phyloP scores from a whole-genome alignment of 176 grass and related monocot genomes.

The Canna indica region DNA sequence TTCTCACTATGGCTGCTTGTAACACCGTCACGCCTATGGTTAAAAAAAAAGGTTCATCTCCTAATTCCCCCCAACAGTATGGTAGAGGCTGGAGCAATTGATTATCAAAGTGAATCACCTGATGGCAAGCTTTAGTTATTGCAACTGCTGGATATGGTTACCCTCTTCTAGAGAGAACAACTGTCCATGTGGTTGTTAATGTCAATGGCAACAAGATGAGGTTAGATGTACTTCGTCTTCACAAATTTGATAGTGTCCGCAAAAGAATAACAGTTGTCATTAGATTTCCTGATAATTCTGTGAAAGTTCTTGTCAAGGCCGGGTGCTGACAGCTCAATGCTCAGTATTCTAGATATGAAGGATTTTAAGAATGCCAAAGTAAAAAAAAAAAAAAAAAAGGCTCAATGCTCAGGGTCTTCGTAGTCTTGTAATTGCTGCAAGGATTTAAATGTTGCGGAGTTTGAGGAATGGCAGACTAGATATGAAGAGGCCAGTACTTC shows the following conservation, averaged over 20 bases:
- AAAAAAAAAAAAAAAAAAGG: too few species aligned
- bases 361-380: conserved; percentile 39
- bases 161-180: conserved; percentile 81
- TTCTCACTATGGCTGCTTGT: conserved; percentile 94
- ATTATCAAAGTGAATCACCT: conserved; percentile 97
- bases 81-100: conserved; percentile 43
- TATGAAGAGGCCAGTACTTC: conserved; percentile 98
- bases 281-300: conserved; percentile 74
- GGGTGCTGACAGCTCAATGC: conserved; percentile 93
- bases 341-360: conserved; percentile 53
- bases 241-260: conserved; percentile 93
- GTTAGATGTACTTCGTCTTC: conserved; percentile 97
- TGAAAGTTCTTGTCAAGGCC: conserved; percentile 98
- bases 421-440: conserved; percentile 76
- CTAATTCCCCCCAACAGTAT: conserved; percentile 19
- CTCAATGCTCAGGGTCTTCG: conserved; percentile 75
- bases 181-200: conserved; percentile 87
- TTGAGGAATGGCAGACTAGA: conserved; percentile 73
- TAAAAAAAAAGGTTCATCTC: conserved; percentile 28
- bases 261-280: conserved; percentile 99
- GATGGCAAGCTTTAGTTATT: conserved; percentile 89
- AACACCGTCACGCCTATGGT: conserved; percentile 93
- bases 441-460: conserved; percentile 60
- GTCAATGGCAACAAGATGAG: conserved; percentile 74
- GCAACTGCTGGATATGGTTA: conserved; percentile 84